Evolutionary conservation across 768 basidiomycete species (phyloP).

Genomic region (Hygrophorus russula): DNA sequence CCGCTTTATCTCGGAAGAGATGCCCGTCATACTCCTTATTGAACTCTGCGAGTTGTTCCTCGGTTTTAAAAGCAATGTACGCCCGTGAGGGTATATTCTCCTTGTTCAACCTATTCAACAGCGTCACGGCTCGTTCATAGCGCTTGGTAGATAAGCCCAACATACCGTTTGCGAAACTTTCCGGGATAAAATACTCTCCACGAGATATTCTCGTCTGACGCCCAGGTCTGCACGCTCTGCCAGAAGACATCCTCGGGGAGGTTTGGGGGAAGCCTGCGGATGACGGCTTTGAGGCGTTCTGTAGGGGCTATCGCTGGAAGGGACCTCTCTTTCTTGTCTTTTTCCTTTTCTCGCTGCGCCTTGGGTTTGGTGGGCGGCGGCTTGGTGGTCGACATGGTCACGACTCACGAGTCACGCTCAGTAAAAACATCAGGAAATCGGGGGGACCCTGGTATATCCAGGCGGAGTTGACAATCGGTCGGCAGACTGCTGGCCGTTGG

Average conservation of each 20-base stretch:
- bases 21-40: slow-evolving; percentile 87
- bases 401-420: slow-evolving; percentile 9
- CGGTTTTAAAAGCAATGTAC: slow-evolving; percentile 80
- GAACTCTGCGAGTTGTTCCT: slow-evolving; percentile 62
- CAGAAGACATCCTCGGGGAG: slow-evolving; percentile 91
- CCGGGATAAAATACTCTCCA: slow-evolving; percentile 64
- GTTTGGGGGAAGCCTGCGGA: slow-evolving; percentile 83
- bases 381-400: slow-evolving; percentile 15
- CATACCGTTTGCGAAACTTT: slow-evolving; percentile 60
- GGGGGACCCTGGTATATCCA: too few relatives aligned
- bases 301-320: slow-evolving; percentile 19
- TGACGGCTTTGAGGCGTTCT: slow-evolving; percentile 76
- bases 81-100: slow-evolving; percentile 83
- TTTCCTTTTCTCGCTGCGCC: slow-evolving; percentile 15
- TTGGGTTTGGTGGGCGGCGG: slow-evolving; percentile 22
- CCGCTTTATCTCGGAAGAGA: slow-evolving; percentile 82
- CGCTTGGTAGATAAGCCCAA: slow-evolving; percentile 2
- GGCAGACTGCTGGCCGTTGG: too few relatives aligned
- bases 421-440: too few relatives aligned
- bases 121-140: slow-evolving; percentile 1
- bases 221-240: slow-evolving; percentile 82
- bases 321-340: slow-evolving; percentile 23
- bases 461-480: too few relatives aligned
- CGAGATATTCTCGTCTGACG: slow-evolving; percentile 53
- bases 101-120: slow-evolving; percentile 52